Evolutionary conservation across 768 basidiomycete species (phyloP).

Genomic region (Panellus pusillus): DNA sequence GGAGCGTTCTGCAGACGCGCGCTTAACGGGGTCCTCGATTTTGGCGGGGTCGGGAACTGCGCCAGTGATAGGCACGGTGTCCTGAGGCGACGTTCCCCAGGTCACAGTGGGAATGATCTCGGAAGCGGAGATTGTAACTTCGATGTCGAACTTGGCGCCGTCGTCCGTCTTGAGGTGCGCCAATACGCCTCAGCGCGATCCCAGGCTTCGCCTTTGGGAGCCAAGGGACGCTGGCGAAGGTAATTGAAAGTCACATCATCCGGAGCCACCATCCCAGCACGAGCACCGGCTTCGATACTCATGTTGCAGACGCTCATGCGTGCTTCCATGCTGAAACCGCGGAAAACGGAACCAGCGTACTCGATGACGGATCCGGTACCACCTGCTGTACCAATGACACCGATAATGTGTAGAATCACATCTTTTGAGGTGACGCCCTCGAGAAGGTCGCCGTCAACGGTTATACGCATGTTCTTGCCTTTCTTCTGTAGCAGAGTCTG

Average conservation of each 20-base stretch:
- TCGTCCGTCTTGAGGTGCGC: slow-evolving; percentile 79
- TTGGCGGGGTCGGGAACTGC: slow-evolving; percentile 72
- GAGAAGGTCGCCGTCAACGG: slow-evolving; percentile 76
- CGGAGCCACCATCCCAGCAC: slow-evolving; percentile 91
- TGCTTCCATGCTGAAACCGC: slow-evolving; percentile 84
- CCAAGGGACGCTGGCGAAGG: slow-evolving; percentile 76
- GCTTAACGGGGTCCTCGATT: slow-evolving; percentile 64
- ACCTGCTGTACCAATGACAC: slow-evolving; percentile 89
- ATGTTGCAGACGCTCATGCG: slow-evolving; percentile 93
- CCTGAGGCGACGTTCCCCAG: slow-evolving; percentile 93
- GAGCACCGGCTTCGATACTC: slow-evolving; percentile 93
- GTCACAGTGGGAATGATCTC: slow-evolving; percentile 90
- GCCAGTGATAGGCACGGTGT: slow-evolving; percentile 81
- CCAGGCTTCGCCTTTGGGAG: slow-evolving; percentile 85
- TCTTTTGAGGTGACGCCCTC: slow-evolving; percentile 90
- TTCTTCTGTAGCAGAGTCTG: slow-evolving; percentile 87
- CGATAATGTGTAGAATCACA: slow-evolving; percentile 88
- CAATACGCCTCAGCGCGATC: slow-evolving; percentile 84
- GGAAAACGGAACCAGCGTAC: slow-evolving; percentile 87
- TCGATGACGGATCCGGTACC: slow-evolving; percentile 92
- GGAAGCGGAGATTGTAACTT: slow-evolving; percentile 75
- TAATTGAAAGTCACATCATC: slow-evolving; percentile 87
- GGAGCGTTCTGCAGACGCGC: slow-evolving; percentile 69
- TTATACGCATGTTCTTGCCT: slow-evolving; percentile 90
- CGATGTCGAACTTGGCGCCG: slow-evolving; percentile 81